phyloP scores from a whole-genome alignment of 1,284 basidiomycete species.

The Rhodotorula mucilaginosa region DNA sequence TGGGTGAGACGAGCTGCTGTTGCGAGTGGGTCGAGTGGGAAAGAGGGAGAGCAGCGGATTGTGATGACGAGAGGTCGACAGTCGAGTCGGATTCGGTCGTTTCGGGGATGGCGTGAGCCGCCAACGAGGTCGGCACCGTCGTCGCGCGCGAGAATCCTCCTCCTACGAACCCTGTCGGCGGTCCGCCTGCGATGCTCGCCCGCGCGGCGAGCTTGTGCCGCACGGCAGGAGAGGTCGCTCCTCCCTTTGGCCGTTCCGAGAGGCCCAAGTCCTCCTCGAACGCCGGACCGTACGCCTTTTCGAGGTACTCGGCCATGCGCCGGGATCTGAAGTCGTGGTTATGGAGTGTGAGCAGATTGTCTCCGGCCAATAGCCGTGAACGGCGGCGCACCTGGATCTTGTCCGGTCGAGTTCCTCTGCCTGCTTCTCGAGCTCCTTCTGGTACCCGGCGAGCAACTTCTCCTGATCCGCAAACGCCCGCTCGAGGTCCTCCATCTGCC shows the following conservation, averaged over 20 bases:
- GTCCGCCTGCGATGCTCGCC: conserved; percentile 7
- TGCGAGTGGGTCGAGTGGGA: too few species aligned
- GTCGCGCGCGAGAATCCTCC: neutral
- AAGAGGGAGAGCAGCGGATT: neutral
- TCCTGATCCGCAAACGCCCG: conserved; percentile 20
- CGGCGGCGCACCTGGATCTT: conserved; percentile 16
- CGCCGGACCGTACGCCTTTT: conserved; percentile 18
- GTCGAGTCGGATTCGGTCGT: neutral
- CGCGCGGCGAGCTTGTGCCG: conserved; percentile 13
- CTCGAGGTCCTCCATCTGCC: conserved; percentile 33
- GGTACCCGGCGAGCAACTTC: conserved; percentile 28
- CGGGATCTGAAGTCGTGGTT: conserved; percentile 5
- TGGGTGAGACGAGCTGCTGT: neutral
- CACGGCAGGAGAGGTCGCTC: conserved; percentile 11
- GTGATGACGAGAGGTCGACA: neutral
- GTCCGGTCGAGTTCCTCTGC: conserved; percentile 18
- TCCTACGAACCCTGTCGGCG: neutral
- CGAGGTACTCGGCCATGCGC: conserved; percentile 26
- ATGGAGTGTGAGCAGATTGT: neutral
- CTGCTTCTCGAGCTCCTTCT: conserved; percentile 29
- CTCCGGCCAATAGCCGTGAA: too few species aligned
- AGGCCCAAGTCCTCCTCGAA: conserved; percentile 30
- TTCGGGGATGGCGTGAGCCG: conserved; percentile 1
- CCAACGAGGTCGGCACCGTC: conserved; percentile 5
- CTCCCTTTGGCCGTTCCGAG: neutral